Conservation (phyloP, 2,329 filamentous ascomycete genomes). For the Gyromitra esculenta region DNA sequence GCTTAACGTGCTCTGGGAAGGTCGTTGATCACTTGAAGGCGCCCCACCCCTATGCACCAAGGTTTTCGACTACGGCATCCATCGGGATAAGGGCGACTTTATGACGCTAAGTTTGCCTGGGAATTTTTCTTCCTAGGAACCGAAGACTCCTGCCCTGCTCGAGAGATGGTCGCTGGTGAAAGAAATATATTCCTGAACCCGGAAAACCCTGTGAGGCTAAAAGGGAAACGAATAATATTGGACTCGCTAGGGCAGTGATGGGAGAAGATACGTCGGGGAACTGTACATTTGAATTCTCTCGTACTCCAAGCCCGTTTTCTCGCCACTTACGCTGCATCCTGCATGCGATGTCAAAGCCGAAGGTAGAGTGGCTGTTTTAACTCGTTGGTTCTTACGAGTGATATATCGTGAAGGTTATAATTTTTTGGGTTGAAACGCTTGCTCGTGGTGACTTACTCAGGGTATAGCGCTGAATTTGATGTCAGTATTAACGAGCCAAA, state of each 20-base stretch:
- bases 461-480: conserved; percentile 15
- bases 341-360: neutral
- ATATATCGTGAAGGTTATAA: conserved; percentile 15
- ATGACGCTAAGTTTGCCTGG: neutral
- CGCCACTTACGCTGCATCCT: neutral
- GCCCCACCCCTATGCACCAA: conserved; percentile 65
- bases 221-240: conserved; percentile 51
- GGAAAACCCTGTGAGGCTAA: conserved; percentile 13
- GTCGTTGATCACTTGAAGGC: conserved; percentile 68
- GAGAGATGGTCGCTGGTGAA: conserved; percentile 41
- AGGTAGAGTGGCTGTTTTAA: neutral
- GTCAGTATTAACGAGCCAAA: neutral
- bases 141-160: conserved; percentile 24
- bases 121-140: neutral
- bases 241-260: conserved; percentile 51
- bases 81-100: conserved; percentile 26
- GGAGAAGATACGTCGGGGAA: conserved; percentile 52
- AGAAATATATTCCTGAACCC: conserved; percentile 2
- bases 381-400: conserved; percentile 28
- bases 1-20: conserved; percentile 2
- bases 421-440: conserved; percentile 37
- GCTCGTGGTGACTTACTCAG: conserved; percentile 28
- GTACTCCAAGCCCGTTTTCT: neutral
- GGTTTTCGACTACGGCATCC: conserved; percentile 33
- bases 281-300: conserved; percentile 40